phyloP scores from a whole-genome alignment of 257 asterid genomes.

The Nemophila menziesii region DNA sequence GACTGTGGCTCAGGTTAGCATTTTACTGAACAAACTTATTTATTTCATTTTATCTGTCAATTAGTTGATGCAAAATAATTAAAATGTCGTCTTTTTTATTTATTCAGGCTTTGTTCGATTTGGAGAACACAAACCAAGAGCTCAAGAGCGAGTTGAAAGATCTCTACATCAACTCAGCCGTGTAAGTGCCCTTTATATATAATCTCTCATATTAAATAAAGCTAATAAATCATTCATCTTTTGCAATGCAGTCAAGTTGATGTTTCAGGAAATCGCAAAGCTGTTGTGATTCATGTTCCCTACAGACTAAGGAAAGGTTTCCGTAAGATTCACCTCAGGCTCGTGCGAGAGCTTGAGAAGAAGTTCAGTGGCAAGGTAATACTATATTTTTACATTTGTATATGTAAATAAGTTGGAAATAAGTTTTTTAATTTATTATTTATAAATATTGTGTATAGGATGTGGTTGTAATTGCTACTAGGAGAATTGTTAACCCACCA shows the following conservation, averaged over 20 bases:
- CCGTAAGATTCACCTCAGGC: conserved; percentile 79
- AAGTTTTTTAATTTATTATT: no score
- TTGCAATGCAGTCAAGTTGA: conserved; percentile 51
- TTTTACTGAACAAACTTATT: no score
- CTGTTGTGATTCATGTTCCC: conserved; percentile 84
- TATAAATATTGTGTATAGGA: no score
- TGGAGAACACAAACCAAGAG: conserved; percentile 79
- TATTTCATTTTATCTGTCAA: background rate
- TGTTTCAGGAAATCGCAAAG: conserved; percentile 65
- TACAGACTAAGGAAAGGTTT: conserved; percentile 68
- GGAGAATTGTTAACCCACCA: conserved; percentile 80
- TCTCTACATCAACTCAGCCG: conserved; percentile 71
- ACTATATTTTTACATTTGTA: background rate
- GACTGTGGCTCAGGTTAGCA: conserved; percentile 67
- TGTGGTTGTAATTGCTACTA: conserved; percentile 60
- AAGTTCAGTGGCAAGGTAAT: conserved; percentile 90
- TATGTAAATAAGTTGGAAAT: no score
- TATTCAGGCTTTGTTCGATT: conserved; percentile 61
- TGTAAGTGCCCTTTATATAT: conserved; percentile 26
- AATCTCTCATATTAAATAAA: background rate
- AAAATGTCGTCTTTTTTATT: background rate
- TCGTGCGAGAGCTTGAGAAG: conserved; percentile 89
- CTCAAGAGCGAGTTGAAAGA: conserved; percentile 80
- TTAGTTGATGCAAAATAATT: background rate
- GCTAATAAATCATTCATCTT: background rate